phyloP scores from a whole-genome alignment of 1,284 basidiomycete species.

The Cryptococcus neoformans region DNA sequence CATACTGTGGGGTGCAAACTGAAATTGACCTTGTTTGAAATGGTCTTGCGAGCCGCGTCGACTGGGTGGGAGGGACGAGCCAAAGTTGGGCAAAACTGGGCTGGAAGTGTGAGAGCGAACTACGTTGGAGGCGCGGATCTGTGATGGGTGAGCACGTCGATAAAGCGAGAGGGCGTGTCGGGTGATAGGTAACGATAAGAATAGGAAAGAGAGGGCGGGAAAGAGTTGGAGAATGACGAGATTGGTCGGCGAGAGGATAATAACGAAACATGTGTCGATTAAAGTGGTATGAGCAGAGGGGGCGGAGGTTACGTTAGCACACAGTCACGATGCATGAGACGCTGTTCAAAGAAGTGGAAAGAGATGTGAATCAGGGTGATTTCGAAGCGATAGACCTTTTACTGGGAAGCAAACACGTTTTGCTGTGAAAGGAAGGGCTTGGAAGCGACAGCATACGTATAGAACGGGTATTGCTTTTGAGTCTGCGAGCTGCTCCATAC shows the following conservation, averaged over 20 bases:
- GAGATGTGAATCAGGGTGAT: not conserved
- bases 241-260: slow-evolving; percentile 14
- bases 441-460: no score
- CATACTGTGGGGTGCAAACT: not conserved
- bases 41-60: not conserved
- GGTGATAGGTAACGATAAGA: not conserved
- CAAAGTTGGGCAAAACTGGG: not conserved
- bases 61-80: slow-evolving; percentile 1
- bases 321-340: not conserved
- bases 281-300: slow-evolving; percentile 2
- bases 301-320: slow-evolving; percentile 6
- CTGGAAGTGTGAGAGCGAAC: not conserved
- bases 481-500: no score
- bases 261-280: slow-evolving; percentile 22
- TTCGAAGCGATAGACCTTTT: not conserved
- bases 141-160: not conserved
- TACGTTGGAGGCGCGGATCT: slow-evolving; percentile 1
- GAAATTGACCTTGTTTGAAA: not conserved
- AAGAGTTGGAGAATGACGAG: not conserved
- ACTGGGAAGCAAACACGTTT: not conserved
- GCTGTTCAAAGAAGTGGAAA: not conserved
- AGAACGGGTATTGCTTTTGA: not conserved
- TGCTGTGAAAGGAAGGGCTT: no score
- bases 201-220: not conserved
- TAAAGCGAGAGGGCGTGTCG: slow-evolving; percentile 1